These are phyloP conservation scores for Poa pratensis DNA, from an alignment of 176 grass and related monocot genomes.

Conservation along the genomic window DNA sequence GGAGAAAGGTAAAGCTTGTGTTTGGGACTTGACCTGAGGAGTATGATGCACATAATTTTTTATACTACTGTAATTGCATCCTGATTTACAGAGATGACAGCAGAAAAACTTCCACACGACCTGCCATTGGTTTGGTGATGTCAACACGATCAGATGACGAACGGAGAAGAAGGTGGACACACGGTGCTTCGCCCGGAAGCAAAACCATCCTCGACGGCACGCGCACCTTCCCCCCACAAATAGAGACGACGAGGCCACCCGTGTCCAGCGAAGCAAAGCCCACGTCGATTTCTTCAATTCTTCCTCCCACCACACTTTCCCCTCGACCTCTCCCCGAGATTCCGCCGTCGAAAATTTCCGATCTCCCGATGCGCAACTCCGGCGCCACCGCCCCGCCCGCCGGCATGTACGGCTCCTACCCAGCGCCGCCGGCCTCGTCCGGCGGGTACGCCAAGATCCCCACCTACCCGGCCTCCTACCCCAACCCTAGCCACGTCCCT, in stretches of 20 bases:
- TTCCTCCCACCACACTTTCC: constrained; percentile 18
- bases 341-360: not conserved
- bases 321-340: constrained; percentile 30
- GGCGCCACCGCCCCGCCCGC: constrained; percentile 10
- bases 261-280: not conserved
- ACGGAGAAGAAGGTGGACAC: not conserved
- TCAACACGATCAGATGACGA: not conserved
- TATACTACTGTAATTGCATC: no score
- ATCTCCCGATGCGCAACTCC: constrained; percentile 46
- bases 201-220: not conserved
- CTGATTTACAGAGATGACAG: not conserved
- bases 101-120: not conserved
- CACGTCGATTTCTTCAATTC: not conserved
- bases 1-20: not conserved
- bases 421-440: constrained; percentile 30
- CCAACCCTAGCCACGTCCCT: not conserved
- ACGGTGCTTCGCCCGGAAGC: constrained; percentile 23
- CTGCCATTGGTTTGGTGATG: not conserved
- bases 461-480: constrained; percentile 46
- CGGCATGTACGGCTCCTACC: constrained; percentile 54
- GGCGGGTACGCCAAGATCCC: constrained; percentile 58
- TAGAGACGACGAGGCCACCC: not conserved
- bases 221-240: not conserved
- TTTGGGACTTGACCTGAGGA: not conserved
- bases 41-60: not conserved